A percentile compares a stretch with the other conserved stretches of the same genome.
Conservation (phyloP, 805 yeast genomes). For the Pichia cephalocereana region DNA sequence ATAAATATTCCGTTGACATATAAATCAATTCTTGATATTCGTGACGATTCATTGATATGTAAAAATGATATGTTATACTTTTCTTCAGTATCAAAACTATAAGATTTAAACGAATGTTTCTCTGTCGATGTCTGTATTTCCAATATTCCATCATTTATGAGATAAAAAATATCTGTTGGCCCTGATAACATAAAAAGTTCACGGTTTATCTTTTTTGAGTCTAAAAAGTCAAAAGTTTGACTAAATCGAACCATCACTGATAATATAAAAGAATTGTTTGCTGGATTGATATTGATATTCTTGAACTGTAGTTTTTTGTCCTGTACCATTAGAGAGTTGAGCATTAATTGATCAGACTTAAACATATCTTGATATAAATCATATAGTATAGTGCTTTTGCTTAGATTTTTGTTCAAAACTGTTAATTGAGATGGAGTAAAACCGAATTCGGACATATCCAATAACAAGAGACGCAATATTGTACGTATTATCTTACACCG, state of each 20-base stretch:
- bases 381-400: neutral
- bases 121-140: constrained; percentile 8
- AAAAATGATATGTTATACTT: constrained; percentile 21
- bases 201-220: neutral
- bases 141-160: constrained; percentile 10
- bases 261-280: constrained; percentile 15
- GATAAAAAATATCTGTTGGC: neutral
- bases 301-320: neutral
- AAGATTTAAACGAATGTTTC: constrained; percentile 19
- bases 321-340: neutral
- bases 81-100: constrained; percentile 17
- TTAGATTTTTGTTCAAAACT: neutral
- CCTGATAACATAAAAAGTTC: neutral
- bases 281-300: neutral
- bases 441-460: constrained; percentile 14
- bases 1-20: constrained; percentile 42
- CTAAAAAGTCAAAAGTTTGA: constrained; percentile 1
- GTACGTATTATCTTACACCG: neutral
- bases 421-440: constrained; percentile 3
- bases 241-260: constrained; percentile 20
- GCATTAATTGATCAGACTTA: neutral
- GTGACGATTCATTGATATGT: constrained; percentile 15
- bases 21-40: constrained; percentile 31
- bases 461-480: neutral
- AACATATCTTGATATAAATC: neutral